phyloP scores from a whole-genome alignment of 768 basidiomycete species.

The Suillus bovinus region DNA sequence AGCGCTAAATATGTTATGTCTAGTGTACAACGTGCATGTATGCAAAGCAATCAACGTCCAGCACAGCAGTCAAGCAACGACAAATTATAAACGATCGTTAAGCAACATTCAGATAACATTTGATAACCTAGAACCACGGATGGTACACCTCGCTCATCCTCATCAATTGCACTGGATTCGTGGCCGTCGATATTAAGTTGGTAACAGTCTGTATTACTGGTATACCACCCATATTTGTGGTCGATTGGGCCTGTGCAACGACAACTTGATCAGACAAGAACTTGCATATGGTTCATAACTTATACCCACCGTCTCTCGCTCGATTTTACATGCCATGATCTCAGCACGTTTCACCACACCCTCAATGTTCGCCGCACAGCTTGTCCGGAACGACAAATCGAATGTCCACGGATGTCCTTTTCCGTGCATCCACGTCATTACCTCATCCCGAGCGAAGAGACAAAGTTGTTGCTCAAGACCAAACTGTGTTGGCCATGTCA shows the following conservation, averaged over 20 bases:
- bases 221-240: slow-evolving; percentile 18
- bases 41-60: background rate
- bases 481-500: slow-evolving; percentile 49
- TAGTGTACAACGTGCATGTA: slow-evolving; percentile 5
- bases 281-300: background rate
- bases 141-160: slow-evolving; percentile 85
- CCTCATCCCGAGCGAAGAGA: slow-evolving; percentile 92
- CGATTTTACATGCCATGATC: slow-evolving; percentile 81
- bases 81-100: slow-evolving; percentile 1
- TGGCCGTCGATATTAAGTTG: slow-evolving; percentile 81
- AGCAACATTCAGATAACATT: background rate
- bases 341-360: slow-evolving; percentile 79
- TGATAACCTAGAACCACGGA: slow-evolving; percentile 70
- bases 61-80: background rate
- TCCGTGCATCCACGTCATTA: slow-evolving; percentile 70
- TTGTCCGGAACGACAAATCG: slow-evolving; percentile 61
- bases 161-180: slow-evolving; percentile 81
- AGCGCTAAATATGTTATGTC: background rate
- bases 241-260: slow-evolving; percentile 17
- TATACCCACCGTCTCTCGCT: slow-evolving; percentile 71
- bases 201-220: slow-evolving; percentile 82
- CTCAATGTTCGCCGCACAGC: slow-evolving; percentile 60
- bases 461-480: slow-evolving; percentile 92
- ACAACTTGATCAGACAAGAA: background rate
- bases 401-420: slow-evolving; percentile 56